Evolutionary conservation across 2,329 filamentous ascomycete species (phyloP).

Genomic region (Thielaviopsis punctulata): DNA sequence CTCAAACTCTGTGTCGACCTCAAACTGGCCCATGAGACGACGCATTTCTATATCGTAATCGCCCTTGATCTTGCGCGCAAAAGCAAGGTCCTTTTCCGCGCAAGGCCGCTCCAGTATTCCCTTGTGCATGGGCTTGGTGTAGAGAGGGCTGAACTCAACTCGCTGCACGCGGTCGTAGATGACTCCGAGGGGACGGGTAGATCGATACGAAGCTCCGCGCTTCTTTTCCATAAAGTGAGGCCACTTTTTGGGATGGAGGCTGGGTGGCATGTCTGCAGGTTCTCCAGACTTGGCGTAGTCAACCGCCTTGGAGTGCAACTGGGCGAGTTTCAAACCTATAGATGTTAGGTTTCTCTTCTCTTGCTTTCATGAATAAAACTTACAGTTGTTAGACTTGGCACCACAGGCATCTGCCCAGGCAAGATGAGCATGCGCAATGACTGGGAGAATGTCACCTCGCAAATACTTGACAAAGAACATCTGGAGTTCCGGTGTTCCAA

Average conservation of each 20-base stretch:
- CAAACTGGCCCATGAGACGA: slow-evolving; percentile 70
- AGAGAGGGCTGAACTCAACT: slow-evolving; percentile 56
- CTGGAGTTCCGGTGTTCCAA: slow-evolving; percentile 56
- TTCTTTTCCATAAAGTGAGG: slow-evolving; percentile 79
- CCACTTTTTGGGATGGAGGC: slow-evolving; percentile 45
- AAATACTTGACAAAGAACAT: slow-evolving; percentile 85
- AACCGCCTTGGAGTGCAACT: slow-evolving; percentile 76
- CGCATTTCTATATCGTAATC: slow-evolving; percentile 63
- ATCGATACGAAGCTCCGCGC: slow-evolving; percentile 41
- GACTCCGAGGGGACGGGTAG: slow-evolving; percentile 54
- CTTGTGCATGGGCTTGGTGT: slow-evolving; percentile 54
- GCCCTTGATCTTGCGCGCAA: slow-evolving; percentile 49
- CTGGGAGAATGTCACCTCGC: slow-evolving; percentile 68
- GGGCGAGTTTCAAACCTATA: slow-evolving; percentile 49
- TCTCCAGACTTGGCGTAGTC: slow-evolving; percentile 87
- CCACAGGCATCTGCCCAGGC: slow-evolving; percentile 56
- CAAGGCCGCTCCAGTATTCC: slow-evolving; percentile 48
- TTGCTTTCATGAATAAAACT: slow-evolving; percentile 17
- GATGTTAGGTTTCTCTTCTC: not conserved
- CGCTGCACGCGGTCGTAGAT: slow-evolving; percentile 61
- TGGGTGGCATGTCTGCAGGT: slow-evolving; percentile 47
- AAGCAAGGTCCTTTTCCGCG: slow-evolving; percentile 34
- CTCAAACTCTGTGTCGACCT: slow-evolving; percentile 78
- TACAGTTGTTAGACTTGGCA: slow-evolving; percentile 51
- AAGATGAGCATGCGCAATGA: slow-evolving; percentile 69